Conservation (phyloP, 176 grass and related monocot genomes). For the Ananas comosus region DNA sequence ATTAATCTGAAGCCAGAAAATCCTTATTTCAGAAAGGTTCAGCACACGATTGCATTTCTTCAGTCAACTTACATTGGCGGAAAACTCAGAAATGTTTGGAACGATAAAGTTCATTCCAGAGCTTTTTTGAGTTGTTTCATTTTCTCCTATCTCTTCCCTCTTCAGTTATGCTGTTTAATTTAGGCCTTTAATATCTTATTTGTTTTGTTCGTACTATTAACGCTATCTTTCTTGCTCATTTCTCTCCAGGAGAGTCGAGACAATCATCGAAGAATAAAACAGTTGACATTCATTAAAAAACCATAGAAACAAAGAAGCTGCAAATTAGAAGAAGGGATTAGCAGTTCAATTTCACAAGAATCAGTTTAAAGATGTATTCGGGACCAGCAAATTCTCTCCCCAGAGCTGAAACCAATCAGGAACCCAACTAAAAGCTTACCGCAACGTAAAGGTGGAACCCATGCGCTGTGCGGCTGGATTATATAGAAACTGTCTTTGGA, state of each 20-base stretch:
- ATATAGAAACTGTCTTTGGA: background rate
- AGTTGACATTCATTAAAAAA: conserved; percentile 40
- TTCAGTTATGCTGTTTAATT: background rate
- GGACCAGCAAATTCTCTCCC: conserved; percentile 18
- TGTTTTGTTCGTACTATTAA: background rate
- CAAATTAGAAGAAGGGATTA: conserved; percentile 43
- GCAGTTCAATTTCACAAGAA: background rate
- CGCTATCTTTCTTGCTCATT: background rate
- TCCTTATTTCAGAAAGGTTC: conserved; percentile 8
- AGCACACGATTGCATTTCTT: conserved; percentile 19
- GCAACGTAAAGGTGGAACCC: conserved; percentile 64
- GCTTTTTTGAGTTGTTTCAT: background rate
- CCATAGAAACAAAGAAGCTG: conserved; percentile 61
- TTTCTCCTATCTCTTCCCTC: background rate
- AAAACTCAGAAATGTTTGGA: conserved; percentile 2
- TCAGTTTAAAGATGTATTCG: conserved; percentile 13
- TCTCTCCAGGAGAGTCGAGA: conserved; percentile 41
- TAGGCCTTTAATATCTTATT: background rate
- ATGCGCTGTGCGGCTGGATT: conserved; percentile 20
- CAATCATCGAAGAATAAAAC: conserved; percentile 46
- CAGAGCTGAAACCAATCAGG: conserved; percentile 16
- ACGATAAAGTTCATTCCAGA: background rate
- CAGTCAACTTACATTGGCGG: conserved; percentile 7
- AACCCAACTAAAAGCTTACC: conserved; percentile 51
- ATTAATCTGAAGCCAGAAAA: background rate